A percentile compares a stretch with the other conserved stretches of the same genome.
phyloP scores from a whole-genome alignment of 1,284 basidiomycete species.

The Trichosporon sp. region DNA sequence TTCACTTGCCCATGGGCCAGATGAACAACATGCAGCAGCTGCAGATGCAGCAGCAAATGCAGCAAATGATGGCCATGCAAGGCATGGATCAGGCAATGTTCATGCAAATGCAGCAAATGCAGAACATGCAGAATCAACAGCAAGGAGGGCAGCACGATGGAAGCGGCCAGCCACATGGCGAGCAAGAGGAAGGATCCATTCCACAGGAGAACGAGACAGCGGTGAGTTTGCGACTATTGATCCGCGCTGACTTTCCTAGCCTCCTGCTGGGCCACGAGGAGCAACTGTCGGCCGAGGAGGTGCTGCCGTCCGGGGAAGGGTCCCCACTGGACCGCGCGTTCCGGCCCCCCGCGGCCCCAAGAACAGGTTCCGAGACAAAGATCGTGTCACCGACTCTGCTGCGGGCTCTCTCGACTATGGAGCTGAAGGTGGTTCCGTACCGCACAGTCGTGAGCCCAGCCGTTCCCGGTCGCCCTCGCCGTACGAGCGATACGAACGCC shows the following conservation, averaged over 20 bases:
- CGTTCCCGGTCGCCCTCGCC: slow-evolving; percentile 23
- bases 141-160: slow-evolving; percentile 31
- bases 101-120: slow-evolving; percentile 29
- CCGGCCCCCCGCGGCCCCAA: slow-evolving; percentile 44
- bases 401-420: slow-evolving; percentile 46
- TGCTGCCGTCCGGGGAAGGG: background rate
- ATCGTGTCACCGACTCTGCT: slow-evolving; percentile 44
- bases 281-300: background rate
- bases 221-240: slow-evolving; percentile 32
- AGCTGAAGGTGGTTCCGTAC: slow-evolving; percentile 26
- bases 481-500: slow-evolving; percentile 9
- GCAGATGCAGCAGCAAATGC: slow-evolving; percentile 57
- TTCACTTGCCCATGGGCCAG: slow-evolving; percentile 41
- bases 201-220: slow-evolving; percentile 37
- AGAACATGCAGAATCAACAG: slow-evolving; percentile 18
- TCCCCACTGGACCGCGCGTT: slow-evolving; percentile 23
- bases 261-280: slow-evolving; percentile 48
- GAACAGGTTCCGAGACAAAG: slow-evolving; percentile 53
- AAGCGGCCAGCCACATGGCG: slow-evolving; percentile 31
- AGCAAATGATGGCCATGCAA: slow-evolving; percentile 49
- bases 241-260: slow-evolving; percentile 26
- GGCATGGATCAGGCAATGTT: slow-evolving; percentile 53
- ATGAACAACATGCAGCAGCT: slow-evolving; percentile 57
- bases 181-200: slow-evolving; percentile 13
- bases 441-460: slow-evolving; percentile 28